Percentiles rank a stretch among this genome's conserved stretches.
Evolutionary conservation across 805 yeast genomes (phyloP).

Genomic region (Phaffomyces antillensis): DNA sequence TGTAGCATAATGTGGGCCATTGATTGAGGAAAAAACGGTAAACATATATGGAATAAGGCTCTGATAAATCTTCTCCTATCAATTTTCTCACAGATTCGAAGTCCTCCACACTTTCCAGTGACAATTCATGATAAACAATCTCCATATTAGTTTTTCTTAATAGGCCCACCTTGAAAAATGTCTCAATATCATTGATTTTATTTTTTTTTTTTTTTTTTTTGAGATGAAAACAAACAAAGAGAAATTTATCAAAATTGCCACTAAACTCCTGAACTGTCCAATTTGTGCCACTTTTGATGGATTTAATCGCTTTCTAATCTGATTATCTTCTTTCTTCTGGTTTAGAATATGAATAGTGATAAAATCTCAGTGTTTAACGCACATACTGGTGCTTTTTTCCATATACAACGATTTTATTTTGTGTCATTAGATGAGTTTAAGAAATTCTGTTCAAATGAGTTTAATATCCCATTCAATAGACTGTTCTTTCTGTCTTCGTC

Average conservation of each 20-base stretch:
- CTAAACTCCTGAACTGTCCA: neutral
- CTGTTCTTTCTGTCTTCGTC: conserved; percentile 54
- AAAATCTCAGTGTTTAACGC: conserved; percentile 28
- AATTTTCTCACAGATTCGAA: conserved; percentile 46
- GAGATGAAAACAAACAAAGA: no score
- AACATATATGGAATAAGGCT: conserved; percentile 91
- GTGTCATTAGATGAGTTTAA: conserved; percentile 36
- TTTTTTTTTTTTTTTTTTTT: neutral
- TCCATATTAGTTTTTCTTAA: neutral
- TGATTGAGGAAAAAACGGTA: conserved; percentile 82
- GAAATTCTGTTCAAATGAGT: conserved; percentile 32
- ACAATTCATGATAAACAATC: conserved; percentile 19
- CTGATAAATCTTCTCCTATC: conserved; percentile 71
- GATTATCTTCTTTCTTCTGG: neutral
- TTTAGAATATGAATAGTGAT: conserved; percentile 2
- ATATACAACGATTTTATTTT: conserved; percentile 33
- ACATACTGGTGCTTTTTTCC: conserved; percentile 34
- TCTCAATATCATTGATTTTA: no score
- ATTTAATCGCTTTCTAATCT: neutral
- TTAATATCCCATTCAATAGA: conserved; percentile 34
- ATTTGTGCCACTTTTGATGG: neutral
- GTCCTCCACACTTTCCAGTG: conserved; percentile 29
- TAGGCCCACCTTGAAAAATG: no score
- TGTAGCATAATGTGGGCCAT: conserved; percentile 81
- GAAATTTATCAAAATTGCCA: neutral